These are phyloP conservation scores for Musa beccarii DNA, from an alignment of 176 grass and related monocot genomes.

Conservation along the genomic window DNA sequence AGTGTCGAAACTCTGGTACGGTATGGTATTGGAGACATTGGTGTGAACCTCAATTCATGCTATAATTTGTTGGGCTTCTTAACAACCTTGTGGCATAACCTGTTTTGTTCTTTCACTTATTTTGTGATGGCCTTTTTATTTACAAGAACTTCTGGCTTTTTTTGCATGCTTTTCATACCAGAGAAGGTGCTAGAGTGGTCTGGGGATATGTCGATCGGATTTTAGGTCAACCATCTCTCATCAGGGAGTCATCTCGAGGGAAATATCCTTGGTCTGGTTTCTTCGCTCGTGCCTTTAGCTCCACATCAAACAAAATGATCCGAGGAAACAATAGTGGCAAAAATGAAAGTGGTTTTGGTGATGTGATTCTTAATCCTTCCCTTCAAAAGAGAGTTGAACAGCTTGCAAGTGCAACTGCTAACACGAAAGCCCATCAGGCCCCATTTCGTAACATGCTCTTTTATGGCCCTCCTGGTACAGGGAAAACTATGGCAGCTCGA, in stretches of 20 bases:
- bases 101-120: too few species aligned
- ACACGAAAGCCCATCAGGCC: constrained; percentile 93
- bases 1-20: too few species aligned
- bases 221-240: constrained; percentile 90
- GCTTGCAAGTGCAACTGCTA: constrained; percentile 86
- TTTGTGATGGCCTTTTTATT: too few species aligned
- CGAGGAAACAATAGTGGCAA: constrained; percentile 42
- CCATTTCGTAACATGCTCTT: constrained; percentile 99
- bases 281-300: constrained; percentile 50
- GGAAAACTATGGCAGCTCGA: constrained; percentile 95
- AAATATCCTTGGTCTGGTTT: constrained; percentile 86
- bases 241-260: constrained; percentile 92
- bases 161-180: constrained; percentile 25
- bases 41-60: too few species aligned
- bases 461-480: constrained; percentile 95
- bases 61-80: too few species aligned
- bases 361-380: constrained; percentile 92
- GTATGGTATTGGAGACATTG: too few species aligned
- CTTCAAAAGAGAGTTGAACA: constrained; percentile 86
- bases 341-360: constrained; percentile 80
- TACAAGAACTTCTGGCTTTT: neutral
- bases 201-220: constrained; percentile 99
- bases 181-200: constrained; percentile 89
- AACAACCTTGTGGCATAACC: too few species aligned
- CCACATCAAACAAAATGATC: constrained; percentile 50